A percentile compares a stretch with the other conserved stretches of the same genome.
Conservation (phyloP, 768 basidiomycete genomes). For the Amanita subjunquillea region DNA sequence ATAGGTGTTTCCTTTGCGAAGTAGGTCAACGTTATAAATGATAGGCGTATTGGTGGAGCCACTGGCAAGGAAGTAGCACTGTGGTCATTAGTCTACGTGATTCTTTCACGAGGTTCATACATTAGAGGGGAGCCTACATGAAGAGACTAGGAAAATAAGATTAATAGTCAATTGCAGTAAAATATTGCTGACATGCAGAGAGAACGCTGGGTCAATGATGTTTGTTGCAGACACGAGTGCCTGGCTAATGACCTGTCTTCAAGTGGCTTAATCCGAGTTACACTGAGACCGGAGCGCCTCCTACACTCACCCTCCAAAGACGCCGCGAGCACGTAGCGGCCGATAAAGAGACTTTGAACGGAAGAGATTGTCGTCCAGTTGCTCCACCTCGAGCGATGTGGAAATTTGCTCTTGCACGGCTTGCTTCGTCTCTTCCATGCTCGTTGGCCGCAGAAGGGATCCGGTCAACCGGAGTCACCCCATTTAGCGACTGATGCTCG, state of each 20-base stretch:
- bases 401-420: constrained; percentile 42
- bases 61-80: constrained; percentile 79
- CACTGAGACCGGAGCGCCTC: not conserved
- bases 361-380: constrained; percentile 67
- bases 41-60: constrained; percentile 68
- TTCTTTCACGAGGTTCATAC: not conserved
- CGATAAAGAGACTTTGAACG: constrained; percentile 65
- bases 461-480: not conserved
- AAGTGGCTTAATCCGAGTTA: not conserved
- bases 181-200: constrained; percentile 53
- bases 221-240: constrained; percentile 76
- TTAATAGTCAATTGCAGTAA: not conserved
- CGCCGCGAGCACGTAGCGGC: constrained; percentile 56
- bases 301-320: constrained; percentile 64
- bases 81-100: not conserved
- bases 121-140: constrained; percentile 39
- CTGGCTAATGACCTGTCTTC: constrained; percentile 75
- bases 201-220: constrained; percentile 53
- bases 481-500: too few relatives aligned
- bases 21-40: constrained; percentile 66
- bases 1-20: constrained; percentile 70
- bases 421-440: constrained; percentile 29
- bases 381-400: constrained; percentile 68
- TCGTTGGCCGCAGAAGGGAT: not conserved
- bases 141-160: constrained; percentile 35